Base-by-base conservation (phyloP, 2,329 filamentous ascomycete genomes). In the Stachybotrys echinatus region DNA sequence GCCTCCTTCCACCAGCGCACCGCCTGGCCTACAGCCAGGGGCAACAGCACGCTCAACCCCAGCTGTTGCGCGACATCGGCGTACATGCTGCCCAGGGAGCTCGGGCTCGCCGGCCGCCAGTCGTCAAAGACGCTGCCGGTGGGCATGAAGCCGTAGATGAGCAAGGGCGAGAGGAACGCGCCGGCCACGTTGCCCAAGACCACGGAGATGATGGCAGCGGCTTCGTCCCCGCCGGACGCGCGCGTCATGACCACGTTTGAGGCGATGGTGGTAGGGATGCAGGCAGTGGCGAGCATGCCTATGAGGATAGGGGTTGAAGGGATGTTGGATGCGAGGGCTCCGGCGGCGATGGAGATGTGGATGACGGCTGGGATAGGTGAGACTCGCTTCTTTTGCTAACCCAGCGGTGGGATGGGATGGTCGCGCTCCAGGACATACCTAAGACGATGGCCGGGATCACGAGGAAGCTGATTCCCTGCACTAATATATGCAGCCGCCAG, bases 201-300 rank as follows among this genome's bases (percentile, higher is more conserved):
- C 2, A 87, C 85, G 60, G 88, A 84, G 27, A 88, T 84, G 52
- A 86, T 74, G 45, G 80, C 80, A 0, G 82, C 79, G 3, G 80
- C 80, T 52, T 83, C 80, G 56, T 89, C 87, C 5, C 86, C 86
- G 37, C 84, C 81, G 0, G 86, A 81, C 38, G 81, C 75, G 22
- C 84, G 72, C 6, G 86, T 89, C 84, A 89, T 88, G 39, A 89
- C 83, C 7, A 88, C 83, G 62, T 89, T 89, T 43, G 82, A 87
- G 7, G 83, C 79, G 58, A 89, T 86, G 0, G 86, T 89, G 0
- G 86, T 89, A 1, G 86, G 85, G 5, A 87, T 79, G 59, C 80
- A 85, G n/a, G 81, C 77, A 2, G 83, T 74, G 38, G 86, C 79
- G 3, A 88, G 74, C 63, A 88, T 80, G 10, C 87, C 86, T 3